phyloP scores from a whole-genome alignment of 2,329 filamentous ascomycete genomes.

The Aspergillus melleus region DNA sequence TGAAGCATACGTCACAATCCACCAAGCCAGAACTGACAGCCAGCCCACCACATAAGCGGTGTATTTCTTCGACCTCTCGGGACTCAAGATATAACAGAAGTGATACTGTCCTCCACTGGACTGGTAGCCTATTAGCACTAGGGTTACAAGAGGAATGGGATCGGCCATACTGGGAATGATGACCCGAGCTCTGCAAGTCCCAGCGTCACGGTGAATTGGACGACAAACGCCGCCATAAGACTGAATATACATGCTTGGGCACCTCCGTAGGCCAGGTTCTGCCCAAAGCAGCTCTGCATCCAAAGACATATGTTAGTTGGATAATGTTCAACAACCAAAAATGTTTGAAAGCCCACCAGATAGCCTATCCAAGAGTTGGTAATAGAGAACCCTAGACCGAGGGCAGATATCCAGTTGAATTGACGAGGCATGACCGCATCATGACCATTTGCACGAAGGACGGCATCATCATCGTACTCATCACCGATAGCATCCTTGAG shows the following conservation, averaged over 20 bases:
- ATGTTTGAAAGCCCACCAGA: background rate
- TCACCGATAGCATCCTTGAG: background rate
- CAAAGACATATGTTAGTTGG: no score
- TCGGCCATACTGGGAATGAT: background rate
- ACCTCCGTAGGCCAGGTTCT: constrained; percentile 15
- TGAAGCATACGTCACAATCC: background rate
- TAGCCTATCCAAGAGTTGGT: background rate
- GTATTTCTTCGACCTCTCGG: background rate
- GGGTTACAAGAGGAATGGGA: background rate
- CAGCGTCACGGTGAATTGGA: background rate
- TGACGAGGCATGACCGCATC: background rate
- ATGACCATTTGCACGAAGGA: background rate
- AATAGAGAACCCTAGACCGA: background rate
- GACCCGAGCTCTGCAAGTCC: background rate
- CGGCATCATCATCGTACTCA: background rate
- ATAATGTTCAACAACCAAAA: no score
- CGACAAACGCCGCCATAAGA: constrained; percentile 19
- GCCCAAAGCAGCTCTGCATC: constrained; percentile 10
- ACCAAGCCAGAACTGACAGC: background rate
- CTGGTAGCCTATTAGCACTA: background rate
- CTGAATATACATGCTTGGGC: constrained; percentile 21
- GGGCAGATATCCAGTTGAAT: background rate
- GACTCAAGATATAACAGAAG: background rate
- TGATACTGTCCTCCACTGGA: background rate
- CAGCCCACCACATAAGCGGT: background rate